These are phyloP conservation scores for Zasmidium citrigriseum DNA, from an alignment of 2,329 filamentous ascomycete species.

Conservation along the genomic window DNA sequence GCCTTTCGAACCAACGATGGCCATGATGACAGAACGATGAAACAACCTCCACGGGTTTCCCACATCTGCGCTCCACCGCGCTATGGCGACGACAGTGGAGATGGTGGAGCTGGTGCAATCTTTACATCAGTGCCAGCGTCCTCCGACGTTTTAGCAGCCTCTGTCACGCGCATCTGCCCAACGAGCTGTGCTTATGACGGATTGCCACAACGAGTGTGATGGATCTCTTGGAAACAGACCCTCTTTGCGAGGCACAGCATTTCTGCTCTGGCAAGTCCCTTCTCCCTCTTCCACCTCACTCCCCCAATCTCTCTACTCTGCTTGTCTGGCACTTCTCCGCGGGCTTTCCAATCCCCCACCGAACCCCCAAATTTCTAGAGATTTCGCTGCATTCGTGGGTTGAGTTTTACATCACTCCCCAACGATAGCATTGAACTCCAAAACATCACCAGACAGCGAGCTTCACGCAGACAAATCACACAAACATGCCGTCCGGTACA, in stretches of 20 bases:
- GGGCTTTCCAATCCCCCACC: too few species aligned
- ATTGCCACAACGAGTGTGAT: slow-evolving; percentile 15
- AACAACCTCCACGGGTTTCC: not conserved
- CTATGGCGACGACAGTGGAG: slow-evolving; percentile 11
- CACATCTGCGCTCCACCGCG: slow-evolving; percentile 10
- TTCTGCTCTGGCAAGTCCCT: not conserved
- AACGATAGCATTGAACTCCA: too few species aligned
- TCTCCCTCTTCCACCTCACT: not conserved
- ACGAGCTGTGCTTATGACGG: slow-evolving; percentile 21
- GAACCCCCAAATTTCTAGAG: not conserved
- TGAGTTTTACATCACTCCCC: not conserved
- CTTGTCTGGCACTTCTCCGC: too few species aligned
- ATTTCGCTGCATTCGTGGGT: not conserved
- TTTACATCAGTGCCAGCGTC: slow-evolving; percentile 19
- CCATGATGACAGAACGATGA: not conserved
- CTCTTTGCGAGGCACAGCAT: not conserved
- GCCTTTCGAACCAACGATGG: not conserved
- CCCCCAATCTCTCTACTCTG: not conserved
- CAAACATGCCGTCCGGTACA: not conserved
- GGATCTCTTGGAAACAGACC: slow-evolving; percentile 4
- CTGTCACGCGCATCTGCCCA: slow-evolving; percentile 19
- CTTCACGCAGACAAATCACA: not conserved
- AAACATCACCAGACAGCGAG: too few species aligned
- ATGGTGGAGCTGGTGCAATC: slow-evolving; percentile 20
- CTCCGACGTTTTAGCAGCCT: slow-evolving; percentile 20